These are phyloP conservation scores for Iberis pinnata DNA, from an alignment of 345 rosid genomes.

Conservation along the genomic window DNA sequence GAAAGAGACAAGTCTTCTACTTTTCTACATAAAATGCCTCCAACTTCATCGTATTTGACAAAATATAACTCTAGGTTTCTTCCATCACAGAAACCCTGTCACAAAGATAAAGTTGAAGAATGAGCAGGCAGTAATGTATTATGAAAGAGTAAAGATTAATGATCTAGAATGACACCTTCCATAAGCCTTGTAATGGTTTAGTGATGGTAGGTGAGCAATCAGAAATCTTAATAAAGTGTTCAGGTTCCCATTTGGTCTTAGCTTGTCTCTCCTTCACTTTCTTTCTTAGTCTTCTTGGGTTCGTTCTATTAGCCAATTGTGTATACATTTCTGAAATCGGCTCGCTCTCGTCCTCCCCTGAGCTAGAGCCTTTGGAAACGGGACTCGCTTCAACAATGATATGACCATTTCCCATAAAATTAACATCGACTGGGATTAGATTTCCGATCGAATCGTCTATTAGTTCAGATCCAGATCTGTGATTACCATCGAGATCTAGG, in stretches of 20 bases:
- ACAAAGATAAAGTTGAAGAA: constrained; percentile 11
- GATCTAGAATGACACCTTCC: constrained; percentile 53
- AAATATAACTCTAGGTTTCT: constrained; percentile 63
- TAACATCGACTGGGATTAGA: constrained; percentile 56
- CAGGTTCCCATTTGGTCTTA: constrained; percentile 66
- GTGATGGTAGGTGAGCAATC: constrained; percentile 56
- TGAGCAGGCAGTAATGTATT: neutral
- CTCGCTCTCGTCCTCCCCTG: constrained; percentile 43
- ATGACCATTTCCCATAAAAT: constrained; percentile 59
- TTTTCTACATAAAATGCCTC: constrained; percentile 66
- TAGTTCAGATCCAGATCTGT: constrained; percentile 22
- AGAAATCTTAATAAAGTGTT: constrained; percentile 68
- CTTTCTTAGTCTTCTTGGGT: constrained; percentile 80
- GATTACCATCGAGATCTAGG: constrained; percentile 46
- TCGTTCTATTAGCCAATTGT: constrained; percentile 67
- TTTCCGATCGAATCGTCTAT: constrained; percentile 29
- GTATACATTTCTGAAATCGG: constrained; percentile 69
- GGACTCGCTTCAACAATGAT: constrained; percentile 58
- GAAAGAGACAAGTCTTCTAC: constrained; percentile 49
- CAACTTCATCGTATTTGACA: constrained; percentile 65
- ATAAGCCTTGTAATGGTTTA: constrained; percentile 79
- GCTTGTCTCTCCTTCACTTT: constrained; percentile 71
- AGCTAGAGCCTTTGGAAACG: constrained; percentile 36
- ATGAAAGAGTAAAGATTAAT: constrained; percentile 2
- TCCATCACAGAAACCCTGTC: constrained; percentile 65